Evolutionary conservation across 2,329 filamentous ascomycete species (phyloP).

Genomic region (Thelonectria blattea): DNA sequence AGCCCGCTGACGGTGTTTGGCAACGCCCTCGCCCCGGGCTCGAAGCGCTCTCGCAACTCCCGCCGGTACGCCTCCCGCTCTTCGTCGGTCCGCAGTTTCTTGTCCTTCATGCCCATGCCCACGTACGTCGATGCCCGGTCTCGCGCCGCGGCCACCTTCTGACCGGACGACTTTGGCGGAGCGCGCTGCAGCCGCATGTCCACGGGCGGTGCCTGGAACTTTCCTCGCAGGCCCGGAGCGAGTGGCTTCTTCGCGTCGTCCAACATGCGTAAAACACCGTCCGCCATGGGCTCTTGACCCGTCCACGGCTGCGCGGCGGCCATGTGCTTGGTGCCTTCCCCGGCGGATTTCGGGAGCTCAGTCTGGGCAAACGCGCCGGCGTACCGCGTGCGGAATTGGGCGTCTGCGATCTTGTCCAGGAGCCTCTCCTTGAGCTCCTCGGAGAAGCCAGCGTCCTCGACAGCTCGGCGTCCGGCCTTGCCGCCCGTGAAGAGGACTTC

Average conservation of each 20-base stretch:
- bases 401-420: constrained; percentile 61
- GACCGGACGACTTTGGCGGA: constrained; percentile 49
- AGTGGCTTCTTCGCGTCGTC: constrained; percentile 80
- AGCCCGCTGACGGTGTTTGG: constrained; percentile 81
- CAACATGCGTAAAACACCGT: constrained; percentile 84
- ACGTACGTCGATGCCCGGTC: constrained; percentile 63
- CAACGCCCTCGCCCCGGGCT: constrained; percentile 72
- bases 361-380: constrained; percentile 56
- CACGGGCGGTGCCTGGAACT: constrained; percentile 54
- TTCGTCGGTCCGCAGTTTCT: constrained; percentile 65
- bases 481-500: constrained; percentile 65
- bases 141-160: constrained; percentile 59
- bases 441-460: constrained; percentile 69
- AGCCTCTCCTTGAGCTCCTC: constrained; percentile 66
- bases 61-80: constrained; percentile 75
- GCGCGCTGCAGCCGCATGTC: constrained; percentile 57
- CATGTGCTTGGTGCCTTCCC: constrained; percentile 70
- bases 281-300: constrained; percentile 75
- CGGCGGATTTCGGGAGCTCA: constrained; percentile 61
- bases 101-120: constrained; percentile 52
- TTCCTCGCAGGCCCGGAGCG: constrained; percentile 53
- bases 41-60: constrained; percentile 82
- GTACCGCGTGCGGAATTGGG: constrained; percentile 60
- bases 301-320: constrained; percentile 77
- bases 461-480: constrained; percentile 62